Evolutionary conservation across 2,329 filamentous ascomycete genomes (phyloP).

Genomic region (Diplodia intermedia): DNA sequence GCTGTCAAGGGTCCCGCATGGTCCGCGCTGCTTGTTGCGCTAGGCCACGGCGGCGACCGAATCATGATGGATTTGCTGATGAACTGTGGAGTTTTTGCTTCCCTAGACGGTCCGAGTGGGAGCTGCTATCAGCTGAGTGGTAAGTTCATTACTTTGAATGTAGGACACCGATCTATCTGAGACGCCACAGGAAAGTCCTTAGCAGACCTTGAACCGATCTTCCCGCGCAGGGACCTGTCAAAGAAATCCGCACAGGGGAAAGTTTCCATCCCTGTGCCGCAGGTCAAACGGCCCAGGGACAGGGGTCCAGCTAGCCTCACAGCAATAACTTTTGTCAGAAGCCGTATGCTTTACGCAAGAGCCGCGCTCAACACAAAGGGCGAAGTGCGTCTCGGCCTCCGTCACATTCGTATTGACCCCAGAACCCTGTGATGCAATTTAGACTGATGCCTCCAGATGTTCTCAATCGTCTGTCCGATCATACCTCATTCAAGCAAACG

Average conservation of each 20-base stretch:
- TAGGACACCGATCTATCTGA: slow-evolving; percentile 19
- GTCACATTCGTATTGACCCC: slow-evolving; percentile 73
- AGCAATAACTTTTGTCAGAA: slow-evolving; percentile 75
- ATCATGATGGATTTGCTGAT: slow-evolving; percentile 80
- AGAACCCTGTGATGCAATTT: slow-evolving; percentile 9
- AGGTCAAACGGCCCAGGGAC: slow-evolving; percentile 45
- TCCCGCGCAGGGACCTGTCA: slow-evolving; percentile 11
- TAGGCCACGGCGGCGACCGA: slow-evolving; percentile 76
- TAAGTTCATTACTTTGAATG: slow-evolving; percentile 42
- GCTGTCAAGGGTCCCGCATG: slow-evolving; percentile 74
- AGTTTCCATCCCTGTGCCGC: slow-evolving; percentile 26
- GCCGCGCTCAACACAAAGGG: slow-evolving; percentile 73
- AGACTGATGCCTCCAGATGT: slow-evolving; percentile 66
- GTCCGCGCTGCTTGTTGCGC: slow-evolving; percentile 73
- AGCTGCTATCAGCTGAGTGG: slow-evolving; percentile 84
- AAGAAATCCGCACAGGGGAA: slow-evolving; percentile 24
- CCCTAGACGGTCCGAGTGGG: slow-evolving; percentile 64
- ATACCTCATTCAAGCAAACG: slow-evolving; percentile 61
- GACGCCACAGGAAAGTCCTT: slow-evolving; percentile 30
- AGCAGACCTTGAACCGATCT: slow-evolving; percentile 24
- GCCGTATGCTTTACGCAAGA: slow-evolving; percentile 84
- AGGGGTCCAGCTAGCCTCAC: slow-evolving; percentile 25
- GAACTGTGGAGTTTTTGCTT: slow-evolving; percentile 76
- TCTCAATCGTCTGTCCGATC: slow-evolving; percentile 71
- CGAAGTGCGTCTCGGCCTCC: slow-evolving; percentile 74